Conservation (phyloP, 257 asterid genomes). For the Nicotiana otophora region DNA sequence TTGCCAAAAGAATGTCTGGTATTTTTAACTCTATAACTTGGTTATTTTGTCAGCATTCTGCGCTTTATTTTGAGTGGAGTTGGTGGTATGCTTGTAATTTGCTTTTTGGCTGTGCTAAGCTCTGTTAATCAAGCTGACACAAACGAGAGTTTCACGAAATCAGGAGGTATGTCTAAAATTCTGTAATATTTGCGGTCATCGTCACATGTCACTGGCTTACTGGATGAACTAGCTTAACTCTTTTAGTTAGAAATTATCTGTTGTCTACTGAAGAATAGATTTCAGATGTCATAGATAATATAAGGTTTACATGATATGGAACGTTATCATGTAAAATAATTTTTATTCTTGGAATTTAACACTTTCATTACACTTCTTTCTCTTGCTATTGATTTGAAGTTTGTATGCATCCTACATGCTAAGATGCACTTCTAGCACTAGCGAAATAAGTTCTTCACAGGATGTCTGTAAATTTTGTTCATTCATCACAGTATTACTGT, state of each 20-base stretch:
- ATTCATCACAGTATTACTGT: background rate
- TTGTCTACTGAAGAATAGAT: background rate
- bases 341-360: background rate
- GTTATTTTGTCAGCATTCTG: conserved; percentile 13
- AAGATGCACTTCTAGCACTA: background rate
- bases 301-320: background rate
- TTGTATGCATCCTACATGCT: background rate
- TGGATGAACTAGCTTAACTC: background rate
- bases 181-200: background rate
- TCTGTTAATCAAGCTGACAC: conserved; percentile 26
- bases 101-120: conserved; percentile 20
- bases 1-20: background rate
- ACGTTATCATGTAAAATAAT: background rate
- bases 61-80: conserved; percentile 27
- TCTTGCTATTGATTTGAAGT: background rate
- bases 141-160: conserved; percentile 11
- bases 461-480: background rate
- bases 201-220: background rate
- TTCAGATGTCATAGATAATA: background rate
- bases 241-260: background rate
- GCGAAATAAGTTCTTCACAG: background rate
- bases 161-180: conserved; percentile 27
- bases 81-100: conserved; percentile 24
- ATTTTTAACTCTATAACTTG: background rate
- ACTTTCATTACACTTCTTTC: background rate